phyloP scores from a whole-genome alignment of 345 rosid species.

The Rubroshorea leprosula region DNA sequence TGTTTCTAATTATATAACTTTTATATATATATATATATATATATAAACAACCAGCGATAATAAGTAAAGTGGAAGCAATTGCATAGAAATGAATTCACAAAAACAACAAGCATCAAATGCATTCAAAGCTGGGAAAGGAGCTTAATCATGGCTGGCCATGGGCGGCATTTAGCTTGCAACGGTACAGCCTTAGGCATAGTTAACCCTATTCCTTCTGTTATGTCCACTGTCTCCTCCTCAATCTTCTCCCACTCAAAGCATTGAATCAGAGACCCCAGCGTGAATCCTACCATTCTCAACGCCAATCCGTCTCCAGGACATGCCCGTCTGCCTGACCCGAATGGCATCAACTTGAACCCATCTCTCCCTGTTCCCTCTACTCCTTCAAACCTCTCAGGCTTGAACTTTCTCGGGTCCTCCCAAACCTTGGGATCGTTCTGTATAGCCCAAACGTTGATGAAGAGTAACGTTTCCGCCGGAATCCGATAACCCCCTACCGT shows the following conservation, averaged over 20 bases:
- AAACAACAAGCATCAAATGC: too few relatives aligned
- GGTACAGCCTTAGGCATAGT: slow-evolving; percentile 31
- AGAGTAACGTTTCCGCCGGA: slow-evolving; percentile 34
- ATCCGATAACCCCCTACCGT: slow-evolving; percentile 25
- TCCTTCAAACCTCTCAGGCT: slow-evolving; percentile 48
- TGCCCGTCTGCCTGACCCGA: slow-evolving; percentile 53
- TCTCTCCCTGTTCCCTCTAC: slow-evolving; percentile 31
- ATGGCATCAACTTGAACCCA: slow-evolving; percentile 42
- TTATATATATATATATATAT: too few relatives aligned
- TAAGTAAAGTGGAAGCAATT: too few relatives aligned
- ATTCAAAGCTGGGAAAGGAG: slow-evolving; percentile 23
- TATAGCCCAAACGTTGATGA: slow-evolving; percentile 34
- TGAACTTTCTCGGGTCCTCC: slow-evolving; percentile 25
- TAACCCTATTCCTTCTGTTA: too few relatives aligned
- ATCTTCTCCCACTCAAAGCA: too few relatives aligned
- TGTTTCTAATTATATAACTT: too few relatives aligned
- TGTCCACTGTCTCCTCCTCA: too few relatives aligned
- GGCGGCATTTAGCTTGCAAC: slow-evolving; percentile 19
- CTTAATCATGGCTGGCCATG: slow-evolving; percentile 9
- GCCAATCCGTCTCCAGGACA: slow-evolving; percentile 58
- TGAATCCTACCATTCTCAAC: slow-evolving; percentile 34
- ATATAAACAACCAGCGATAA: too few relatives aligned
- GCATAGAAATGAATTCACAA: too few relatives aligned
- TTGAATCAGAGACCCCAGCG: slow-evolving; percentile 41
- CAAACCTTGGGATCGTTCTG: too few relatives aligned